Conservation (phyloP, 345 rosid genomes). For the Atalantia buxifolia region DNA sequence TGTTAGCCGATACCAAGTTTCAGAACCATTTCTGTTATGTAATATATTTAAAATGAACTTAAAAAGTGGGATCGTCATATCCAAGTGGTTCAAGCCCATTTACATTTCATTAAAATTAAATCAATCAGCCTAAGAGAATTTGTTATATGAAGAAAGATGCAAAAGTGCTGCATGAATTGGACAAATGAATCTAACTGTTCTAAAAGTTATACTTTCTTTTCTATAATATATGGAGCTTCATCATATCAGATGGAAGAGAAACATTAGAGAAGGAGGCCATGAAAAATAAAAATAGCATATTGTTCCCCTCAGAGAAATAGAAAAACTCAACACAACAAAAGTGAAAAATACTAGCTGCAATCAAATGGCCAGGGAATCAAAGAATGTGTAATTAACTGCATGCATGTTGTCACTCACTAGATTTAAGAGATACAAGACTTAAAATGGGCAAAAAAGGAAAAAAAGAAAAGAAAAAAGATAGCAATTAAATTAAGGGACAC, state of each 20-base stretch:
- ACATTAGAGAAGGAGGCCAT: neutral
- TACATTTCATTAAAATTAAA: neutral
- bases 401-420: neutral
- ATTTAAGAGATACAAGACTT: neutral
- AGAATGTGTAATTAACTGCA: neutral
- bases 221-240: neutral
- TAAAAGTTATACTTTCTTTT: neutral
- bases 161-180: neutral
- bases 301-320: neutral
- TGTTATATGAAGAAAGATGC: neutral
- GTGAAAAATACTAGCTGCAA: neutral
- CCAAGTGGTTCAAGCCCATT: neutral
- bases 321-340: neutral
- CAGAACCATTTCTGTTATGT: neutral
- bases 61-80: neutral
- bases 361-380: neutral
- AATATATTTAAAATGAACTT: neutral
- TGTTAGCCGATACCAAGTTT: neutral
- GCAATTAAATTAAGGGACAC: neutral
- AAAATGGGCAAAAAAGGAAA: no score
- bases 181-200: neutral
- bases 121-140: neutral
- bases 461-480: neutral
- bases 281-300: neutral
- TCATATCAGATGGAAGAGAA: neutral